Percentiles rank a stretch among this genome's conserved stretches.
phyloP scores from a whole-genome alignment of 1,284 basidiomycete species.

The Clitocybe nebularis region DNA sequence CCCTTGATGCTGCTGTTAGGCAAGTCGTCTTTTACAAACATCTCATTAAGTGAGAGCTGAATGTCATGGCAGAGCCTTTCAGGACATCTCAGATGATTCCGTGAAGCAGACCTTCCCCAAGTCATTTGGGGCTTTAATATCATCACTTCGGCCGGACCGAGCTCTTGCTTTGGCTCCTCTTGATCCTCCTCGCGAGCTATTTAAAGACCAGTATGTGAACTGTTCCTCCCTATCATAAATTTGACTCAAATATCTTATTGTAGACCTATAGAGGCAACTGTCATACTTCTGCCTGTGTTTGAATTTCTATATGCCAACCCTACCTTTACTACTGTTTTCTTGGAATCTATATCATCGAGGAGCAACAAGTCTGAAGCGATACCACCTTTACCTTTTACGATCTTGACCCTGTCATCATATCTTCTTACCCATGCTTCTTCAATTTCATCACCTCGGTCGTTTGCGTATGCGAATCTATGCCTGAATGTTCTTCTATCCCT shows the following conservation, averaged over 20 bases:
- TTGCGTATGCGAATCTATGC: slow-evolving; percentile 55
- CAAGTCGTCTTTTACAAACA: slow-evolving; percentile 23
- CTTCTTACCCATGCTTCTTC: slow-evolving; percentile 61
- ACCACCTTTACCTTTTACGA: slow-evolving; percentile 37
- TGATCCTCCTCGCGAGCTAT: slow-evolving; percentile 47
- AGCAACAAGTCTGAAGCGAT: slow-evolving; percentile 17
- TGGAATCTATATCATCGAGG: slow-evolving; percentile 30
- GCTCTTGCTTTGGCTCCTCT: slow-evolving; percentile 42
- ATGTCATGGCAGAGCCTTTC: slow-evolving; percentile 43
- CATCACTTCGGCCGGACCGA: slow-evolving; percentile 49
- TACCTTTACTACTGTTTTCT: slow-evolving; percentile 41
- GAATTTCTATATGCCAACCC: slow-evolving; percentile 53
- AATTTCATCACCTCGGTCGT: slow-evolving; percentile 47
- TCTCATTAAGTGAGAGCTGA: neutral
- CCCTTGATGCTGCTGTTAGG: slow-evolving; percentile 48
- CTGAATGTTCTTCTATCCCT: slow-evolving; percentile 49
- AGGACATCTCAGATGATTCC: slow-evolving; percentile 47
- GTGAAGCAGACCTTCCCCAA: slow-evolving; percentile 44
- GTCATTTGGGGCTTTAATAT: slow-evolving; percentile 46
- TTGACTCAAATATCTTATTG: slow-evolving; percentile 6
- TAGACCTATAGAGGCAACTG: slow-evolving; percentile 60
- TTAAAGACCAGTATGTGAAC: slow-evolving; percentile 56
- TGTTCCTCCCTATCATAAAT: slow-evolving; percentile 16
- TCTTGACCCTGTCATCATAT: slow-evolving; percentile 58
- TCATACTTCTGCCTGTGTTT: slow-evolving; percentile 53